A percentile compares a stretch with the other conserved stretches of the same genome.
phyloP scores from a whole-genome alignment of 805 yeast genomes.

The Monosporozyma yasuniensis region DNA sequence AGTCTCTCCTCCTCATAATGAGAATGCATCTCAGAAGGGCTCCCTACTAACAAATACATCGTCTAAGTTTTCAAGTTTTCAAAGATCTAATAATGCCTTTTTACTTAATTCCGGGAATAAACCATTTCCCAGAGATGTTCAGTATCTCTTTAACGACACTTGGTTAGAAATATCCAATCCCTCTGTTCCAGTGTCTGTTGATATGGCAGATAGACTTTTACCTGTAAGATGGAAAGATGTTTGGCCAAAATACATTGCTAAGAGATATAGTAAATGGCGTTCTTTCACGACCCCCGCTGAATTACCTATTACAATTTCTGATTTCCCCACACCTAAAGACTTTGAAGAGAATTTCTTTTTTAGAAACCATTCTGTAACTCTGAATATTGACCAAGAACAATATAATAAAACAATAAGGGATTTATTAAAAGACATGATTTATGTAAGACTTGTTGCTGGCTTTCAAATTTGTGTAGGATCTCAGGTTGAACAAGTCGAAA shows the following conservation, averaged over 20 bases:
- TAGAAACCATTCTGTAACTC: slow-evolving; percentile 70
- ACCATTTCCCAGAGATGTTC: neutral
- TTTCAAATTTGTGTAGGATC: slow-evolving; percentile 83
- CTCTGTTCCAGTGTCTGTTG: slow-evolving; percentile 52
- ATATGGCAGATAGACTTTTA: slow-evolving; percentile 46
- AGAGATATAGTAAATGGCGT: slow-evolving; percentile 79
- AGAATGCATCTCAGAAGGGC: slow-evolving; percentile 6
- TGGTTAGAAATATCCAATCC: slow-evolving; percentile 72
- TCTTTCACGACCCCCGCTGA: slow-evolving; percentile 91
- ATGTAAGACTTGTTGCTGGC: slow-evolving; percentile 72
- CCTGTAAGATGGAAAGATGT: slow-evolving; percentile 89
- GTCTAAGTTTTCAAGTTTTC: slow-evolving; percentile 5
- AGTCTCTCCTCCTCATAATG: slow-evolving; percentile 1
- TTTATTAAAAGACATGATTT: slow-evolving; percentile 78
- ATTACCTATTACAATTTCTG: slow-evolving; percentile 69
- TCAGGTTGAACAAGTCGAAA: slow-evolving; percentile 55
- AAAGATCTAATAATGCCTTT: neutral
- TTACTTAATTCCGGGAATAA: slow-evolving; percentile 4
- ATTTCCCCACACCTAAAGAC: slow-evolving; percentile 64
- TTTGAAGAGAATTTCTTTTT: slow-evolving; percentile 67
- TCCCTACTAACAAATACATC: slow-evolving; percentile 10
- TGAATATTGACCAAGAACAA: slow-evolving; percentile 48
- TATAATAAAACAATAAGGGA: slow-evolving; percentile 45
- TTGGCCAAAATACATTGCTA: slow-evolving; percentile 61
- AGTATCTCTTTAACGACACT: slow-evolving; percentile 17